Conservation (phyloP, 2,329 filamentous ascomycete genomes). For the Pseudomassariella vexata region DNA sequence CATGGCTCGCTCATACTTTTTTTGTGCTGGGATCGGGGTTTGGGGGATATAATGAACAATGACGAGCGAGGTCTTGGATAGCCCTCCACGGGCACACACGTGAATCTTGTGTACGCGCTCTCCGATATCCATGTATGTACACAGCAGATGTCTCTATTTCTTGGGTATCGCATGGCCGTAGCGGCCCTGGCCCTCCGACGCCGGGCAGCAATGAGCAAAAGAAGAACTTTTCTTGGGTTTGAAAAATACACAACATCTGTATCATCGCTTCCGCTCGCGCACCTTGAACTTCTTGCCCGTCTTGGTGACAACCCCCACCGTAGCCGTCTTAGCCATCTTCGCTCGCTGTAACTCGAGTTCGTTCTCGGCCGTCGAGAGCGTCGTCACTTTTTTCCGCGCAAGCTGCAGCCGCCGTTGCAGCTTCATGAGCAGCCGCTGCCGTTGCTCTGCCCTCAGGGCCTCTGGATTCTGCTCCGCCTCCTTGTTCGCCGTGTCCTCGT, state of each 20-base stretch:
- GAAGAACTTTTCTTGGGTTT: slow-evolving; percentile 7
- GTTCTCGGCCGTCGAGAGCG: slow-evolving; percentile 49
- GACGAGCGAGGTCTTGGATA: not conserved
- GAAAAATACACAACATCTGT: not conserved
- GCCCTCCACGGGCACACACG: no score
- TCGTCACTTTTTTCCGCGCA: slow-evolving; percentile 48
- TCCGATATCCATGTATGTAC: no score
- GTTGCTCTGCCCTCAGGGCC: slow-evolving; percentile 30
- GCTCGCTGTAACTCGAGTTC: slow-evolving; percentile 53
- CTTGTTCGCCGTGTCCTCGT: slow-evolving; percentile 29
- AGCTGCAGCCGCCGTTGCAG: slow-evolving; percentile 42
- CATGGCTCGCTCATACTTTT: not conserved
- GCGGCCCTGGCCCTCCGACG: not conserved
- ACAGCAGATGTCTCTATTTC: no score
- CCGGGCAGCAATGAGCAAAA: slow-evolving; percentile 9
- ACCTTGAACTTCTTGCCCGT: slow-evolving; percentile 58
- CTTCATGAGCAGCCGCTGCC: slow-evolving; percentile 35
- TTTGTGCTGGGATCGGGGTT: not conserved
- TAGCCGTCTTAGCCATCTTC: slow-evolving; percentile 61
- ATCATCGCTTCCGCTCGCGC: slow-evolving; percentile 53
- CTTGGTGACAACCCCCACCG: slow-evolving; percentile 53
- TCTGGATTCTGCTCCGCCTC: slow-evolving; percentile 25
- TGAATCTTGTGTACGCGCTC: no score
- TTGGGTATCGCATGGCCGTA: slow-evolving; percentile 7
- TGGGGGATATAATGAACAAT: slow-evolving; percentile 1